Base-by-base conservation (phyloP, 2,329 filamentous ascomycete species). In the Eurotiales sp. region DNA sequence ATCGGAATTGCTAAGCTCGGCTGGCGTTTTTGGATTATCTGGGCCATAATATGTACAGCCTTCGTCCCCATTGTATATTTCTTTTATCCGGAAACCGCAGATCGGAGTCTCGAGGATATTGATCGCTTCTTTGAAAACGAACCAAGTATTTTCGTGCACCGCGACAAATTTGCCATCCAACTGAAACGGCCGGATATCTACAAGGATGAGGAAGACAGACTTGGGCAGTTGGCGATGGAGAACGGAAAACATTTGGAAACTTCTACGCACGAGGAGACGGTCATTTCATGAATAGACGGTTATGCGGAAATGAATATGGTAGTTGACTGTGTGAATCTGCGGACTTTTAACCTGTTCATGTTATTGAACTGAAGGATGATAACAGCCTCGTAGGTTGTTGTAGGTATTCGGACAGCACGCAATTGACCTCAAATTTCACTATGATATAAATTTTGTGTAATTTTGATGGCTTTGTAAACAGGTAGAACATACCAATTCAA, bases 51-150 rank as follows among this genome's bases (percentile, higher is more conserved):
- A 40, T 40, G 37, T 21, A 17, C 37, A 21, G 44, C 51, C n/a
- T 69, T 69, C 50, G 58, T 69, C 6, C 65, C 66, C 36, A 63
- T 79, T 3, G 67, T 79, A 19, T 79, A 74, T 61, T 77, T 77
- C 59, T 72, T 63, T 57, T 74, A 72, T 45, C 72, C 72, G 8
- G 73, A 76, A 51, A 75, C 73, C 0, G 63, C 66, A 14, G 72
- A 71, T 44, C 62, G 73, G 8, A 69, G 64, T 4, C 64, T 75
- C 3, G 72, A 75, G 54, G 71, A 75, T 45, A 71, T 75, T 46
- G 73, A 76, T 14, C 37, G 29, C 5, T 32, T 32, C 14, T 32
- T 32, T 12, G 29, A 32, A 12, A 3, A 12, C 8, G 14, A 32
- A 12, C 29, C 29, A 12, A 32, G 14, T 14, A 14, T 32, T 8